Evolutionary conservation across 805 yeast genomes (phyloP).

Genomic region (Candida cerambycidarum): DNA sequence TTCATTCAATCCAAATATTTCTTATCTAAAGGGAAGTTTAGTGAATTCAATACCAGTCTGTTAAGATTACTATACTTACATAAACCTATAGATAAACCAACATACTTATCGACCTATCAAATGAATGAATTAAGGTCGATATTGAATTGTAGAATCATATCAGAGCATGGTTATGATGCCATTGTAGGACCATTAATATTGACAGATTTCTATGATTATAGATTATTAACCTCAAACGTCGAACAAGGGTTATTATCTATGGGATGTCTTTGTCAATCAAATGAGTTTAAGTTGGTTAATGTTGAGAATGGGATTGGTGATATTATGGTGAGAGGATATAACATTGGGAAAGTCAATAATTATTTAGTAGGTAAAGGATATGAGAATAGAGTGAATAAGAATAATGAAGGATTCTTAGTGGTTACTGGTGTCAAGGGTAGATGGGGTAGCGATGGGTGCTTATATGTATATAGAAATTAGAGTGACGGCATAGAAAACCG

Average conservation of each 20-base stretch:
- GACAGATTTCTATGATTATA: constrained; percentile 62
- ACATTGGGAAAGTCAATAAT: constrained; percentile 50
- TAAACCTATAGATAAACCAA: constrained; percentile 21
- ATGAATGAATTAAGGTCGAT: constrained; percentile 45
- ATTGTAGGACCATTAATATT: constrained; percentile 58
- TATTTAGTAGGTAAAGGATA: constrained; percentile 16
- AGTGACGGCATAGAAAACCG: no score
- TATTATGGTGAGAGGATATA: constrained; percentile 62
- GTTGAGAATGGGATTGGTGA: constrained; percentile 45
- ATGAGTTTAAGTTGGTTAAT: constrained; percentile 56
- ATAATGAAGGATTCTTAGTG: constrained; percentile 42
- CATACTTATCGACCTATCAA: background rate
- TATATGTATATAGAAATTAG: constrained; percentile 41
- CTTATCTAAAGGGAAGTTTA: constrained; percentile 51
- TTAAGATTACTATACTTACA: constrained; percentile 43
- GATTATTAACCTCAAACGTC: constrained; percentile 37
- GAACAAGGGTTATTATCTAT: constrained; percentile 33
- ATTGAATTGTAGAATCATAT: constrained; percentile 50
- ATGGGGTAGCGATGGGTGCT: constrained; percentile 73
- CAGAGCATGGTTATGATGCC: constrained; percentile 47
- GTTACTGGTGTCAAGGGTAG: constrained; percentile 50
- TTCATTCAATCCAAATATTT: constrained; percentile 40
- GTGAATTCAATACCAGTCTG: constrained; percentile 15
- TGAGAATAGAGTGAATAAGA: constrained; percentile 10
- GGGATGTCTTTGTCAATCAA: constrained; percentile 60